Percentiles rank a stretch among this genome's conserved stretches.
Conservation (phyloP, 495 filamentous ascomycete species). For the Aspergillus taichungensis region DNA sequence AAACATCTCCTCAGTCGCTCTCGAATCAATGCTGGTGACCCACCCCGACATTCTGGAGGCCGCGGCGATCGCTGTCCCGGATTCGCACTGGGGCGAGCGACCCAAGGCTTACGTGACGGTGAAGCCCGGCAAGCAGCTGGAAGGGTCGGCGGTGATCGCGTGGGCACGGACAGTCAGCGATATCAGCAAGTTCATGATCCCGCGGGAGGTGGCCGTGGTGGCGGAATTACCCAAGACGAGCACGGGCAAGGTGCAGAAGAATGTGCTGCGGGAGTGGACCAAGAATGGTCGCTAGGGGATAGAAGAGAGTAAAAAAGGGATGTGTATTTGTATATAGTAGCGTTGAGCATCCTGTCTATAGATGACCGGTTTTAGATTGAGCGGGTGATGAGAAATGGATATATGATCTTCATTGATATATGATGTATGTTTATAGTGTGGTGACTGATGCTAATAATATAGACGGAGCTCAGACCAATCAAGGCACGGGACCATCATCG, state of each 20-base stretch:
- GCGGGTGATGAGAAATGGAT: too few relatives aligned
- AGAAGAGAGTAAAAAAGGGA: not conserved
- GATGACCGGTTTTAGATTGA: too few relatives aligned
- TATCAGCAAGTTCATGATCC: conserved; percentile 94
- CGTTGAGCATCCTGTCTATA: too few relatives aligned
- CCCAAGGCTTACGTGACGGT: conserved; percentile 91
- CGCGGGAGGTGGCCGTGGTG: conserved; percentile 84
- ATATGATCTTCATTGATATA: too few relatives aligned
- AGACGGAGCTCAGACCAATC: not conserved
- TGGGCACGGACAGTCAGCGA: conserved; percentile 74
- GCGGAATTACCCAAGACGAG: conserved; percentile 88
- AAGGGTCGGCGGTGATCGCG: conserved; percentile 63
- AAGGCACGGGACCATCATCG: not conserved
- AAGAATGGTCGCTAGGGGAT: conserved; percentile 34
- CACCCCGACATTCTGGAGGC: conserved; percentile 88
- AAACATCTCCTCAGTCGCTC: conserved; percentile 89
- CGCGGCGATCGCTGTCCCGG: conserved; percentile 80
- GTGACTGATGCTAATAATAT: too few relatives aligned
- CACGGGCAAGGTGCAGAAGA: conserved; percentile 95
- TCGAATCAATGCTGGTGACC: conserved; percentile 84
- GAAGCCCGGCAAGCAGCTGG: conserved; percentile 49
- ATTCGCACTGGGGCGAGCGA: conserved; percentile 88
- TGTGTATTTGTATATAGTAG: not conserved
- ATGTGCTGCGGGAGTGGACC: conserved; percentile 80
- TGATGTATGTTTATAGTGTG: too few relatives aligned